phyloP scores from a whole-genome alignment of 345 rosid genomes.

The Moricandia arvensis region DNA sequence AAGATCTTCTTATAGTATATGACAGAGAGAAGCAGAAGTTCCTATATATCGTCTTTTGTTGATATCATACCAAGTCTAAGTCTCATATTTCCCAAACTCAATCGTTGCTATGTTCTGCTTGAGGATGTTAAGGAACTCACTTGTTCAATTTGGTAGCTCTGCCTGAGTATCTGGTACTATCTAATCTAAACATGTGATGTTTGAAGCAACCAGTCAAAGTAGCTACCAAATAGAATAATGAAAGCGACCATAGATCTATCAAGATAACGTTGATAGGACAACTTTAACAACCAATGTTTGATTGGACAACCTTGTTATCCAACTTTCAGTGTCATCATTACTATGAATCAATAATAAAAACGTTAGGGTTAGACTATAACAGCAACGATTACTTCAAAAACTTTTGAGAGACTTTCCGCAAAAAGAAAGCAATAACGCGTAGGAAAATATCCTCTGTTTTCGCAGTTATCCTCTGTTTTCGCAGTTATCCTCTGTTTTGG shows the following conservation, averaged over 20 bases:
- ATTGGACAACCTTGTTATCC: background rate
- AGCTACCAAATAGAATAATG: background rate
- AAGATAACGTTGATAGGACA: background rate
- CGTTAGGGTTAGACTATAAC: background rate
- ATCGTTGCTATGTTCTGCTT: no score
- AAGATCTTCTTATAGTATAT: constrained; percentile 74
- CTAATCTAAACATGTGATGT: background rate
- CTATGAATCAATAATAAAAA: background rate
- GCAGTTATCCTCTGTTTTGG: background rate
- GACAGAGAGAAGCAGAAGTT: constrained; percentile 83
- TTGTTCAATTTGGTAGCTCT: background rate
- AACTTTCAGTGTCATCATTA: background rate
- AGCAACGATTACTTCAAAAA: background rate
- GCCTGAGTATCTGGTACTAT: background rate
- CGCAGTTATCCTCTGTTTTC: background rate
- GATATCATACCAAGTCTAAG: no score
- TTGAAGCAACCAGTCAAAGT: background rate
- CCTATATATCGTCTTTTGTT: constrained; percentile 76
- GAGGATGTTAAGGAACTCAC: background rate
- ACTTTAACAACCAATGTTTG: background rate
- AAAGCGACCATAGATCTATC: background rate
- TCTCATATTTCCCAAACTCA: no score
- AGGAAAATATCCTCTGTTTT: background rate
- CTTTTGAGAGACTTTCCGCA: background rate
- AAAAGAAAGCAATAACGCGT: background rate